Evolutionary conservation across 2,329 filamentous ascomycete genomes (phyloP), one percentile per base, ranked within the genome.

Genomic region (Mycocentrospora acerina): DNA sequence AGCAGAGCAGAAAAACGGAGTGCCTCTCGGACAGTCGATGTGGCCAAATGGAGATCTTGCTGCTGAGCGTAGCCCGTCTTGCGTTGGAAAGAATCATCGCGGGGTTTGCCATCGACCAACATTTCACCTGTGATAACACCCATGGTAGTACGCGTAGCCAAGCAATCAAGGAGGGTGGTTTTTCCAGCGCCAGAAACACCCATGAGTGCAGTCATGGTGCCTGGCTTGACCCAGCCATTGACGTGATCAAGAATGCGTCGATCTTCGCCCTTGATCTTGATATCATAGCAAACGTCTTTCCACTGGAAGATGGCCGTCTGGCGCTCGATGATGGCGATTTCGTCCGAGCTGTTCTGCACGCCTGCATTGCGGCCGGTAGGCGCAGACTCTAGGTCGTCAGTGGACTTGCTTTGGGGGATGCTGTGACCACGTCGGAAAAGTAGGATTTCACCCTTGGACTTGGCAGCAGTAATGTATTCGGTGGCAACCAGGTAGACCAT

Each of bases 21-120:
- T 7, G 90, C 89, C 68, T 96, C 90, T 45, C 90, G 83, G 26
- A 95, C 90, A 1, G 90, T 95, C 0, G 84, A 83, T 0, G 89
- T 95, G 31, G 84, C 76, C 29, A 94, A 75, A 63, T 95, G 90
- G 11, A 95, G 77, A 78, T 96, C 90, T 64, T 95, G 89, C 65
- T 95, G 90, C 62, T 95, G 88, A 24, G 90, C 90, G 55, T 95
- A 95, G 32, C 90, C 90, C 0, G 88, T 94, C 71, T 91, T 93
- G 50, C 90, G 85, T 67, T 95, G 90, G 77, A 95, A 95, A 0
- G 86, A 89, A 29, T 77, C 77, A 51, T 94, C 88, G 31, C 87
- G 81, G 18, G 80, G 82, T 25, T 74, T 76, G 2, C 86, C 86
- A 51, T 90, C 85, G 7, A 90, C 84, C n/a, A 89, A 70, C 84